Conservation (phyloP, 2,329 filamentous ascomycete species). For the Domatiomyces catenatus region DNA sequence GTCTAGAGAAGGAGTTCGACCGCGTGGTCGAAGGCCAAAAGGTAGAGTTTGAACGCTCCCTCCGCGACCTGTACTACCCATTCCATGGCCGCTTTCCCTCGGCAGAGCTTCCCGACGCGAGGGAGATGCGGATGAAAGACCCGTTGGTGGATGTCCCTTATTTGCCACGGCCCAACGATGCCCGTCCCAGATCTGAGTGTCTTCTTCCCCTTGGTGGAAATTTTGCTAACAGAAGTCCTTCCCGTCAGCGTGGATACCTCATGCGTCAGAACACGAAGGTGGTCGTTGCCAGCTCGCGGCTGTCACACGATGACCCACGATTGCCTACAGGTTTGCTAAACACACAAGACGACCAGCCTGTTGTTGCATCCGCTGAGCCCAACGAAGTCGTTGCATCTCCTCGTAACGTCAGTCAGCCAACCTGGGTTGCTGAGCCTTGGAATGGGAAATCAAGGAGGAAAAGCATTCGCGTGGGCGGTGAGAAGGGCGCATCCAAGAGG, state of each 20-base stretch:
- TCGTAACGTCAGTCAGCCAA: constrained; percentile 68
- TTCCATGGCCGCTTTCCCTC: constrained; percentile 17
- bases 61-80: constrained; percentile 23
- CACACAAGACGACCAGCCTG: constrained; percentile 27
- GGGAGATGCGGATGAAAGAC: constrained; percentile 5
- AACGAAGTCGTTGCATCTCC: constrained; percentile 37
- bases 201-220: constrained; percentile 9
- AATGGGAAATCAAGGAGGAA: constrained; percentile 61
- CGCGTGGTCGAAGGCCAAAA: constrained; percentile 93
- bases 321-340: constrained; percentile 6
- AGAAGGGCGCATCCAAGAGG: constrained; percentile 38
- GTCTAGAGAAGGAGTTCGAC: constrained; percentile 84
- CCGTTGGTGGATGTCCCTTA: constrained; percentile 10
- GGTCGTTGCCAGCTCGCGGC: constrained; percentile 66
- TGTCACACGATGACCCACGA: constrained; percentile 44
- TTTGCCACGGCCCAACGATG: constrained; percentile 11
- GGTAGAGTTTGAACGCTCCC: constrained; percentile 49
- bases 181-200: constrained; percentile 3
- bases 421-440: constrained; percentile 96
- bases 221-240: constrained; percentile 48
- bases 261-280: constrained; percentile 99
- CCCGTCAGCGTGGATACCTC: constrained; percentile 82
- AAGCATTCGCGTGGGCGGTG: constrained; percentile 43
- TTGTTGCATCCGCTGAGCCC: constrained; percentile 19
- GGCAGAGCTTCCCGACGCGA: constrained; percentile 10